Evolutionary conservation across 306 rosid species (phyloP).

Genomic region (Corylus americana): DNA sequence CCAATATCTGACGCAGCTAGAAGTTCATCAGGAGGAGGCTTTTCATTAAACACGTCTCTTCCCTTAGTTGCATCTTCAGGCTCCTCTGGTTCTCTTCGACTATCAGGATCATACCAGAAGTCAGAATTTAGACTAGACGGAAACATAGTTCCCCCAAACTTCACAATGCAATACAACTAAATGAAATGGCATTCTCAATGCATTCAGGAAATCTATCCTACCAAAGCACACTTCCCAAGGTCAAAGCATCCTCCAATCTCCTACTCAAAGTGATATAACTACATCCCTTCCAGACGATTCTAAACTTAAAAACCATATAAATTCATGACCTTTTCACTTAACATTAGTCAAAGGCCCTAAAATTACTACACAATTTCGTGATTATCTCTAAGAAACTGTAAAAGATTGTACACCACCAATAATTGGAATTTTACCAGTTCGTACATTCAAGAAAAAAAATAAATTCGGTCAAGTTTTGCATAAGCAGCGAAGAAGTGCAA

Average conservation of each 20-base stretch:
- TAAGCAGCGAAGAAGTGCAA: not conserved
- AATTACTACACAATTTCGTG: not conserved
- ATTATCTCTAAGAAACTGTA: not conserved
- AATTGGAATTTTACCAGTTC: not conserved
- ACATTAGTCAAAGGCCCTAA: not conserved
- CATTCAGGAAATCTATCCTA: not conserved
- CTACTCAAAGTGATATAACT: not conserved
- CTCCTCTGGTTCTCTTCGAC: slow-evolving; percentile 99
- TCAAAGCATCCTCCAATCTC: not conserved
- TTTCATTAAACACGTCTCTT: slow-evolving; percentile 96
- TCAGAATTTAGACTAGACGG: slow-evolving; percentile 27
- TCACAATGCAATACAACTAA: slow-evolving; percentile 21
- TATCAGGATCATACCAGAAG: slow-evolving; percentile 28
- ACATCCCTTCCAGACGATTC: not conserved
- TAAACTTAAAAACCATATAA: not conserved
- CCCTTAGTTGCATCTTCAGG: slow-evolving; percentile 99
- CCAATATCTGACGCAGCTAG: slow-evolving; percentile 96
- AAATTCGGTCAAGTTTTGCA: not conserved
- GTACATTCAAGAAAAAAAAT: slow-evolving; percentile 8
- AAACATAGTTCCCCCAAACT: slow-evolving; percentile 17
- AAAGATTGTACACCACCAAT: not conserved
- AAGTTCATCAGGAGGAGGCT: slow-evolving; percentile 97
- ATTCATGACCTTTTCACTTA: not conserved
- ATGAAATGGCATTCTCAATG: slow-evolving; percentile 15
- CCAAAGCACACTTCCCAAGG: slow-evolving; percentile 4